Conservation (phyloP, 257 asterid genomes). For the Euphrasia confusa region DNA sequence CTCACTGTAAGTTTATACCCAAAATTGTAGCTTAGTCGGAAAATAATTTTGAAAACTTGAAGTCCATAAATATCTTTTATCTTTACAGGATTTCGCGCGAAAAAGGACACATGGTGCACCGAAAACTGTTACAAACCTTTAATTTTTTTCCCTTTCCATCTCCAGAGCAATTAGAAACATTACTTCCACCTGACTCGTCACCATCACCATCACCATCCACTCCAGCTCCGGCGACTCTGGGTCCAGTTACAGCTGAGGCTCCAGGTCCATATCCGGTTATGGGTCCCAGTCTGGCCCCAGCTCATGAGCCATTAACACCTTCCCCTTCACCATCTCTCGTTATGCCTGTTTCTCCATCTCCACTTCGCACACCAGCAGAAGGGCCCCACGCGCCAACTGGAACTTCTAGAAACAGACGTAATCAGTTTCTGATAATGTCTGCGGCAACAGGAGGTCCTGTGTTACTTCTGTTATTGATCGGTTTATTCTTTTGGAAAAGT, state of each 20-base stretch:
- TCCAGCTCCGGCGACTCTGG: not conserved
- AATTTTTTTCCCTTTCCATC: not conserved
- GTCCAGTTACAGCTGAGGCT: not conserved
- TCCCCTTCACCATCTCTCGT: slow-evolving; percentile 30
- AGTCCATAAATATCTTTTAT: not conserved
- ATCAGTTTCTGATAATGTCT: slow-evolving; percentile 26
- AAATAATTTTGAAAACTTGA: slow-evolving; percentile 30
- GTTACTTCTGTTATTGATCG: slow-evolving; percentile 34
- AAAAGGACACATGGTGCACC: slow-evolving; percentile 26
- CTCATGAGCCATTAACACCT: slow-evolving; percentile 20
- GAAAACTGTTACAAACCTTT: slow-evolving; percentile 39
- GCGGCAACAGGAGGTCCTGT: slow-evolving; percentile 54
- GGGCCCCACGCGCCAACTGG: slow-evolving; percentile 19
- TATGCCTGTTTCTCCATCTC: slow-evolving; percentile 37
- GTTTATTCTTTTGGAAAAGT: slow-evolving; percentile 32
- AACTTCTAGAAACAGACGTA: slow-evolving; percentile 21
- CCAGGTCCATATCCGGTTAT: slow-evolving; percentile 1
- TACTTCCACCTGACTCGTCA: not conserved
- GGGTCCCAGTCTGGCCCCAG: slow-evolving; percentile 6
- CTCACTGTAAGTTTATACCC: slow-evolving; percentile 48
- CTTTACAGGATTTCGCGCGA: slow-evolving; percentile 40
- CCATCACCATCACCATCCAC: not conserved
- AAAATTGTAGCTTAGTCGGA: not conserved
- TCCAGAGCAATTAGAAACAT: slow-evolving; percentile 5
- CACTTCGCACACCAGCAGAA: slow-evolving; percentile 27